Percentiles rank a stretch among this genome's conserved stretches.
Evolutionary conservation across 257 asterid genomes (phyloP).

Genomic region (Primulina eburnea): DNA sequence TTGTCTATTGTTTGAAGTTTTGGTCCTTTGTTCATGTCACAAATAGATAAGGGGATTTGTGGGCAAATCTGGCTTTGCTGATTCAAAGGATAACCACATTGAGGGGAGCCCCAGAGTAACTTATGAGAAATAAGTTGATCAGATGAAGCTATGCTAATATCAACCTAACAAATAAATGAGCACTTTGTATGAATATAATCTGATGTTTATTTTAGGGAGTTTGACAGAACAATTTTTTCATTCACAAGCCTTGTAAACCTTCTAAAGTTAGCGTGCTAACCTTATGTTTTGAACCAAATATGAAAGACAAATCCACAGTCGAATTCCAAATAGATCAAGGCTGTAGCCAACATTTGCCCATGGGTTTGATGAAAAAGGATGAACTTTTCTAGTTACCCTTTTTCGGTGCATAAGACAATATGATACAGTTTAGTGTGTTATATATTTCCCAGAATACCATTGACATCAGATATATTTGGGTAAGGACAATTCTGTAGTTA

Average conservation of each 20-base stretch:
- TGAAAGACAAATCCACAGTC: neutral
- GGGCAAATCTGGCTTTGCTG: conserved; percentile 4
- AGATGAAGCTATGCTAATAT: conserved; percentile 2
- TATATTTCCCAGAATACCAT: conserved; percentile 5
- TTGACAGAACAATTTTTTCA: neutral
- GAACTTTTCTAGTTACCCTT: conserved; percentile 4
- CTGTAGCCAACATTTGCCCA: neutral
- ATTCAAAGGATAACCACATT: conserved; percentile 4
- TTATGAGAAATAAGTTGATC: conserved; percentile 18
- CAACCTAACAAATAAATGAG: neutral
- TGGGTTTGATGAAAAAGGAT: conserved; percentile 14
- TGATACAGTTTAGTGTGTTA: conserved; percentile 14
- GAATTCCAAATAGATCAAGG: conserved; percentile 2
- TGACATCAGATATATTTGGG: neutral
- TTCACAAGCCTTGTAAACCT: neutral
- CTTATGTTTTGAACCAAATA: conserved; percentile 21
- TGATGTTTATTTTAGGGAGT: neutral
- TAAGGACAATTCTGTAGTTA: conserved; percentile 19
- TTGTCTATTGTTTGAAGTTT: neutral
- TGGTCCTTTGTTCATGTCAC: neutral
- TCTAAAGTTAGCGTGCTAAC: neutral
- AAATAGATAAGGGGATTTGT: neutral
- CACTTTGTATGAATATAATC: neutral
- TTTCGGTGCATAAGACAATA: conserved; percentile 4
- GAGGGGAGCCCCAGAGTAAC: neutral